phyloP scores from a whole-genome alignment of 2,329 filamentous ascomycete genomes.

The Ophiostoma sp. region DNA sequence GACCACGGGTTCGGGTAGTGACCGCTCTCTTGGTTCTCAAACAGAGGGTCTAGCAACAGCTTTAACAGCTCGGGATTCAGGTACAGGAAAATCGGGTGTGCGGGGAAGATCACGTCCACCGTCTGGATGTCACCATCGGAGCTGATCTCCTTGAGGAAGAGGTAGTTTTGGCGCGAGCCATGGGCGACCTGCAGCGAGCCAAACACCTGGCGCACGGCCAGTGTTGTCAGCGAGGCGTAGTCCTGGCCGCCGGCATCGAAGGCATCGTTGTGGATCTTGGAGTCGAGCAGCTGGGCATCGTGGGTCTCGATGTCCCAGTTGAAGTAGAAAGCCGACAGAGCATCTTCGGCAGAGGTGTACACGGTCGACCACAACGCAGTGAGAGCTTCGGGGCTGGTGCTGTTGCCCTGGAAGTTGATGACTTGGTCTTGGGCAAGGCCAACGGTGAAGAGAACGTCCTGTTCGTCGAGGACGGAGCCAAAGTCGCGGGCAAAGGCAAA shows the following conservation, averaged over 20 bases:
- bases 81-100: constrained; percentile 81
- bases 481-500: constrained; percentile 74
- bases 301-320: constrained; percentile 64
- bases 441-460: constrained; percentile 66
- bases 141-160: constrained; percentile 89
- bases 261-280: constrained; percentile 65
- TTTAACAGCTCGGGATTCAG: constrained; percentile 76
- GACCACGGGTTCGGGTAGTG: constrained; percentile 78
- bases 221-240: constrained; percentile 72
- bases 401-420: constrained; percentile 70
- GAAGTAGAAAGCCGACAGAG: constrained; percentile 72
- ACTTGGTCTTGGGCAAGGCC: constrained; percentile 75
- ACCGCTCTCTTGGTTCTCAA: constrained; percentile 76
- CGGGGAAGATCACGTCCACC: constrained; percentile 81
- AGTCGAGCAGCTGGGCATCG: constrained; percentile 65
- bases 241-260: constrained; percentile 68
- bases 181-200: constrained; percentile 73
- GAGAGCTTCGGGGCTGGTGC: constrained; percentile 62
- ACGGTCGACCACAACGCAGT: constrained; percentile 75
- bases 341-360: constrained; percentile 61
- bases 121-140: constrained; percentile 86
- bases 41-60: constrained; percentile 73
- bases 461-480: constrained; percentile 42
- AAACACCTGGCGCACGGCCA: constrained; percentile 80
- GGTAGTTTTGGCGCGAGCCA: constrained; percentile 65